A percentile compares a stretch with the other conserved stretches of the same genome.
These are phyloP conservation scores for Tylopilus sp. DNA, from an alignment of 768 basidiomycete species.

Conservation along the genomic window DNA sequence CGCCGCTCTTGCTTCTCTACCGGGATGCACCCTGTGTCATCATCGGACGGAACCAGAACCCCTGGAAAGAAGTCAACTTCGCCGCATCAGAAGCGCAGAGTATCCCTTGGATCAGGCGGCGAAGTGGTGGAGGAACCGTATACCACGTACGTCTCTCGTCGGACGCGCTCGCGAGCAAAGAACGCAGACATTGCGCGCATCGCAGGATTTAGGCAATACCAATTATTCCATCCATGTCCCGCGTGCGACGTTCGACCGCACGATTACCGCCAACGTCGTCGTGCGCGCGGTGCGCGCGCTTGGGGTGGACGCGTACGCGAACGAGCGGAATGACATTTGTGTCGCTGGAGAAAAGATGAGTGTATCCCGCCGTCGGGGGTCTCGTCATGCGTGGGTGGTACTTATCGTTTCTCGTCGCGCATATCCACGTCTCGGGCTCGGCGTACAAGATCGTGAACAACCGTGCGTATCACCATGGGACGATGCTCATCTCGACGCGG, in stretches of 20 bases:
- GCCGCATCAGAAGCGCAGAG: slow-evolving; percentile 44
- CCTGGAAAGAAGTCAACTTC: slow-evolving; percentile 96
- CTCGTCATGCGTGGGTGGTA: too few species aligned
- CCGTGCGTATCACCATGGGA: slow-evolving; percentile 96
- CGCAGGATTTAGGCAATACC: slow-evolving; percentile 92
- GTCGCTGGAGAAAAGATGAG: slow-evolving; percentile 87
- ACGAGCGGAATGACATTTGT: slow-evolving; percentile 90
- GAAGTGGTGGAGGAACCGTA: slow-evolving; percentile 94
- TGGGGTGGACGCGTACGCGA: slow-evolving; percentile 74
- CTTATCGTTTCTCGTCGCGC: slow-evolving; percentile 5
- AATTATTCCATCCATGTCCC: slow-evolving; percentile 95
- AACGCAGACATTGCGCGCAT: not conserved
- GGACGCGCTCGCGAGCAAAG: not conserved
- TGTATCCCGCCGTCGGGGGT: too few species aligned
- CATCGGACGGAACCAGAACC: slow-evolving; percentile 95
- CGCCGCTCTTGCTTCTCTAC: slow-evolving; percentile 82
- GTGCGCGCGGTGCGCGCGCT: slow-evolving; percentile 72
- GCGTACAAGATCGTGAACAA: slow-evolving; percentile 93
- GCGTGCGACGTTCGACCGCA: slow-evolving; percentile 73
- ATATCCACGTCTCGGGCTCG: slow-evolving; percentile 85
- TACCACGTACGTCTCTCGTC: slow-evolving; percentile 69
- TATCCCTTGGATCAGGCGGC: slow-evolving; percentile 77
- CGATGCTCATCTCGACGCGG: slow-evolving; percentile 90
- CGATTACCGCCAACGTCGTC: slow-evolving; percentile 72
- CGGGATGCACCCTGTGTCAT: slow-evolving; percentile 86